Conservation (phyloP, 169 alveolate genomes). For the Pseudocohnilembus persalinus region DNA sequence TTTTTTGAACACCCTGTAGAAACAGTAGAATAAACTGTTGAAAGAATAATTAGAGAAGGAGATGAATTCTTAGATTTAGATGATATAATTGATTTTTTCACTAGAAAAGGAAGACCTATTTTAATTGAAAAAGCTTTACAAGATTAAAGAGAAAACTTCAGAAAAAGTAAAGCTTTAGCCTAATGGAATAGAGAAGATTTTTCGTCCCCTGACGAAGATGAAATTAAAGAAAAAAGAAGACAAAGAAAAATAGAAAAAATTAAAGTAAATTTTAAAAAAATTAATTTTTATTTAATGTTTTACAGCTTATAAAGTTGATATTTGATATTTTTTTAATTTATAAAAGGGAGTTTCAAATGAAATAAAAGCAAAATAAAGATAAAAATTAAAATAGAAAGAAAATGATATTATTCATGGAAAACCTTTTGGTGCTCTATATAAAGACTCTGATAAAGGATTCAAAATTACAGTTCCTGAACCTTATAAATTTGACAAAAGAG, state of each 20-base stretch:
- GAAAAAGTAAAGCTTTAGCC: neutral
- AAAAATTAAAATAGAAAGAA: neutral
- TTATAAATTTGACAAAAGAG: constrained; percentile 49
- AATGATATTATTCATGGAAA: neutral
- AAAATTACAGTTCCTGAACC: constrained; percentile 59
- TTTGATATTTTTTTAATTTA: no score
- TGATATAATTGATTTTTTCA: constrained; percentile 56
- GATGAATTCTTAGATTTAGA: constrained; percentile 51
- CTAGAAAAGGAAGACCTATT: constrained; percentile 60
- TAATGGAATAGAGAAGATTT: neutral
- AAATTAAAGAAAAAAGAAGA: neutral
- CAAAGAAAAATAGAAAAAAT: neutral
- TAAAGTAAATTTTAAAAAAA: neutral
- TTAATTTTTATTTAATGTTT: no score
- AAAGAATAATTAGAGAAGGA: constrained; percentile 48
- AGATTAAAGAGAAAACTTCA: neutral
- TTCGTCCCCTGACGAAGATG: neutral
- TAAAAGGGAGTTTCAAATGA: neutral
- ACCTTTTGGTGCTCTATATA: constrained; percentile 12
- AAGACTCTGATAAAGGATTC: constrained; percentile 10
- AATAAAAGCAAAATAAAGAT: neutral
- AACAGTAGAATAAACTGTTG: constrained; percentile 39
- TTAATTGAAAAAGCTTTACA: neutral
- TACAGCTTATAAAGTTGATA: no score
- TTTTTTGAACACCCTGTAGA: constrained; percentile 13